Percentiles rank a stretch among this genome's conserved stretches.
These are phyloP conservation scores for Omphalotus guepiniiformis DNA, from an alignment of 768 basidiomycete species.

Conservation along the genomic window DNA sequence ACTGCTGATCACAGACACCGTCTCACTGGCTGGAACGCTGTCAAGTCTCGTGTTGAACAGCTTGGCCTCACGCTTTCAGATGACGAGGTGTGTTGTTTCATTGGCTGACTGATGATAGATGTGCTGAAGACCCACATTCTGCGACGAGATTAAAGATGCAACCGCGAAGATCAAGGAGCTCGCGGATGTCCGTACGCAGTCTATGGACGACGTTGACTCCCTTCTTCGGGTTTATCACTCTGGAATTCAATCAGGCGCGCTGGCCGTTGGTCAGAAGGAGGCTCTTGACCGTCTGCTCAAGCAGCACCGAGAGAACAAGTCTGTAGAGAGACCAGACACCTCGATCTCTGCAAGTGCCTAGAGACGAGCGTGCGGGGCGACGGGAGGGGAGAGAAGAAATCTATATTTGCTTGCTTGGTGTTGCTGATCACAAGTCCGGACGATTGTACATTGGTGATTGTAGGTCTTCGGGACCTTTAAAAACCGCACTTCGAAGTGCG, in stretches of 20 bases:
- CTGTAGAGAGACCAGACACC: no score
- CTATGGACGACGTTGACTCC: slow-evolving; percentile 98
- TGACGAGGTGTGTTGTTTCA: slow-evolving; percentile 72
- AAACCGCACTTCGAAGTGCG: no score
- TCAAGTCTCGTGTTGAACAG: slow-evolving; percentile 99
- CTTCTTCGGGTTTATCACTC: slow-evolving; percentile 95
- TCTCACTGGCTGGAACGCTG: slow-evolving; percentile 98
- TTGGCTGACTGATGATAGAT: no score
- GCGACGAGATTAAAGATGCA: slow-evolving; percentile 98
- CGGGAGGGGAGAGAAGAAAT: no score
- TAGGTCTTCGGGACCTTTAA: no score
- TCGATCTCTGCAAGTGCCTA: no score
- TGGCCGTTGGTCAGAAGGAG: slow-evolving; percentile 91
- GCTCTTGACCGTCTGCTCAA: slow-evolving; percentile 83
- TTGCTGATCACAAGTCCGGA: no score
- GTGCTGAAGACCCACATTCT: no score
- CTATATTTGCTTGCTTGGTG: no score
- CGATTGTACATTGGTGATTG: no score
- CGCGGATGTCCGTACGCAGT: slow-evolving; percentile 96
- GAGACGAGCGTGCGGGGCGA: no score
- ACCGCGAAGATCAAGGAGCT: slow-evolving; percentile 99
- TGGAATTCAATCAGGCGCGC: slow-evolving; percentile 86
- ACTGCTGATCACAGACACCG: slow-evolving; percentile 60
- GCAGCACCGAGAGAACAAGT: no score
- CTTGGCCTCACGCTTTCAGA: slow-evolving; percentile 86